Evolutionary conservation across 2,329 filamentous ascomycete species (phyloP), one percentile per base, ranked within the genome.

Genomic region (Aspergillus tanneri): DNA sequence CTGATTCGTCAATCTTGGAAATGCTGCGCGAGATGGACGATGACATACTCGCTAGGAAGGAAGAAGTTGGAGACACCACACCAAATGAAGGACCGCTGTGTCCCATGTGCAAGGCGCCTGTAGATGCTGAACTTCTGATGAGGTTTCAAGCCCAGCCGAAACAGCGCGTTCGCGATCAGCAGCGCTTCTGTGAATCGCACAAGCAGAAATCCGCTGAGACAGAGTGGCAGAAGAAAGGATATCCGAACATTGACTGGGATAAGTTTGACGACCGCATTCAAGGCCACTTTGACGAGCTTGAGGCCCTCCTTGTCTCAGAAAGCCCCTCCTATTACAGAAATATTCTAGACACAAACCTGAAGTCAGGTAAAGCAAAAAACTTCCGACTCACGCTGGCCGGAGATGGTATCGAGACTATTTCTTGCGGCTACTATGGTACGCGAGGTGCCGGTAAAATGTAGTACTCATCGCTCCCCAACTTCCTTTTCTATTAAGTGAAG

Each of bases 341-440:
- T 8, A 59, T 76, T 1, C 73, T 89, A 19, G 77, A 76, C 4
- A 71, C 77, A 3, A 78, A 73, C 10, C 73, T 87, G 35, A 76
- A 77, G 46, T 68, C 73, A 2, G 85, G 84, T 10, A 76, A 79
- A 61, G 80, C 79, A 23, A 77, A 81, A 43, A 85, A 79, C 21
- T 72, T 87, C 47, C 73, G 81, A 43, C 78, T 81, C 50, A 82
- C 77, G 23, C 60, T 72, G 16, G 66, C 63, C 48, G 68, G 59
- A n/a, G 66, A 63, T 46, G 64, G 62, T 4, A 72, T 81, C 22
- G 75, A 78, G 40, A 78, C 75, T 46, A 75, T 86, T 23, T 84
- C 80, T 3, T 87, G 87, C 8, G 90, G 90, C 0, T 96, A 95
- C 69, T 96, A 95, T 68, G 90, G 90, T 2, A 80, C 85, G 2